Conservation (phyloP, 441 rosid species). For the Daphne laureola region DNA sequence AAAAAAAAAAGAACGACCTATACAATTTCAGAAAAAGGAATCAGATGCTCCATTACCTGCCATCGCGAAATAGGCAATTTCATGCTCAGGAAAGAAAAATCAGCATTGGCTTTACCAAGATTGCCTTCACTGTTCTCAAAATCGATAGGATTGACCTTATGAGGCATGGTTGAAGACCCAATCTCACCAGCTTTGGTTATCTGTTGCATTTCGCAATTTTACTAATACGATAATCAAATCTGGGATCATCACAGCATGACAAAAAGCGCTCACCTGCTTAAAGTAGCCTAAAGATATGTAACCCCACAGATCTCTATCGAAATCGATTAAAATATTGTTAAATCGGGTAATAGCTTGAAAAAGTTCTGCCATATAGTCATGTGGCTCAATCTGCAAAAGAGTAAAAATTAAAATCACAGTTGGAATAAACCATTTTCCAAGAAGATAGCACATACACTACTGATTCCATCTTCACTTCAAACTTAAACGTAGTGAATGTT, state of each 20-base stretch:
- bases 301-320: slow-evolving; percentile 85
- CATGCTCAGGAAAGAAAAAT: slow-evolving; percentile 52
- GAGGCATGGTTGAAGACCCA: slow-evolving; percentile 98
- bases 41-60: slow-evolving; percentile 48
- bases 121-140: slow-evolving; percentile 97
- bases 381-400: slow-evolving; percentile 79
- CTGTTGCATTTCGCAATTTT: slow-evolving; percentile 30
- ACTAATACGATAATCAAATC: not conserved
- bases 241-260: slow-evolving; percentile 1
- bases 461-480: too few species aligned
- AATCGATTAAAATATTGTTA: slow-evolving; percentile 80
- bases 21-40: too few species aligned
- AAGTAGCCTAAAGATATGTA: slow-evolving; percentile 81
- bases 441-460: not conserved
- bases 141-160: slow-evolving; percentile 93
- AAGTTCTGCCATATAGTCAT: slow-evolving; percentile 90
- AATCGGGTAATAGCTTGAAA: slow-evolving; percentile 58
- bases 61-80: slow-evolving; percentile 87
- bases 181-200: slow-evolving; percentile 92
- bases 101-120: slow-evolving; percentile 88
- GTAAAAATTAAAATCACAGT: not conserved
- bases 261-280: slow-evolving; percentile 56
- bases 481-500: too few species aligned
- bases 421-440: not conserved
- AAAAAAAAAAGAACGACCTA: too few species aligned